These are phyloP conservation scores for Kuraishia ogatae DNA, from an alignment of 805 yeast genomes.

Conservation along the genomic window DNA sequence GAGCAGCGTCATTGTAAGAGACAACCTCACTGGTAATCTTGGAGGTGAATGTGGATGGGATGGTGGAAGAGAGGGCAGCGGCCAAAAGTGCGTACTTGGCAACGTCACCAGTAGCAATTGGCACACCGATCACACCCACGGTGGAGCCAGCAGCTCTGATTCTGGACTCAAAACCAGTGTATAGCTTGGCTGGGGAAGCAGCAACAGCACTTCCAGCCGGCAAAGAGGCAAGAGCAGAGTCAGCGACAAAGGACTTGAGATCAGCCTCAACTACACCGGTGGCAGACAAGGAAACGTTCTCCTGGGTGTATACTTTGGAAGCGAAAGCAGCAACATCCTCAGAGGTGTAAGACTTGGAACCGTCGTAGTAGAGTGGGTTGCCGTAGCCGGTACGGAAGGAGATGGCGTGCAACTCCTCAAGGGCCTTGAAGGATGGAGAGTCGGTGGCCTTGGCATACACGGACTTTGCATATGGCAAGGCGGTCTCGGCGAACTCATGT, in stretches of 20 bases:
- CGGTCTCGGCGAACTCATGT: constrained; percentile 78
- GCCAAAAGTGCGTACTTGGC: constrained; percentile 65
- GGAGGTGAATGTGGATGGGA: constrained; percentile 45
- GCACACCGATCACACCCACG: constrained; percentile 75
- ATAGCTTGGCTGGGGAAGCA: constrained; percentile 24
- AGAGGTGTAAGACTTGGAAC: constrained; percentile 42
- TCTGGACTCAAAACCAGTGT: constrained; percentile 63
- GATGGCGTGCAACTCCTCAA: constrained; percentile 70
- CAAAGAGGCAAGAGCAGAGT: constrained; percentile 55
- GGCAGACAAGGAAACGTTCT: constrained; percentile 64
- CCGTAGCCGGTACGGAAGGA: constrained; percentile 88
- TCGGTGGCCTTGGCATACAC: constrained; percentile 47
- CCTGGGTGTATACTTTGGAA: constrained; percentile 54
- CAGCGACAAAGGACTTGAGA: constrained; percentile 55
- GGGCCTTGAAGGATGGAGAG: constrained; percentile 49
- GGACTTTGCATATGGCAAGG: constrained; percentile 65
- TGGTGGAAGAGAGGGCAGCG: constrained; percentile 48
- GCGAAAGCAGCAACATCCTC: constrained; percentile 67
- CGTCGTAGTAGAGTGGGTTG: constrained; percentile 69
- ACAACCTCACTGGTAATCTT: constrained; percentile 41
- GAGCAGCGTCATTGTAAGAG: constrained; percentile 70
- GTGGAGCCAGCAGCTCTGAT: constrained; percentile 55
- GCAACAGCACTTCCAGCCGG: constrained; percentile 50
- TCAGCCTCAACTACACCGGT: constrained; percentile 69
- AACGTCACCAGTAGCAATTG: constrained; percentile 55